Evolutionary conservation across 768 basidiomycete genomes (phyloP), one percentile per base, ranked within the genome.

Genomic region (Agrocybe praecox): DNA sequence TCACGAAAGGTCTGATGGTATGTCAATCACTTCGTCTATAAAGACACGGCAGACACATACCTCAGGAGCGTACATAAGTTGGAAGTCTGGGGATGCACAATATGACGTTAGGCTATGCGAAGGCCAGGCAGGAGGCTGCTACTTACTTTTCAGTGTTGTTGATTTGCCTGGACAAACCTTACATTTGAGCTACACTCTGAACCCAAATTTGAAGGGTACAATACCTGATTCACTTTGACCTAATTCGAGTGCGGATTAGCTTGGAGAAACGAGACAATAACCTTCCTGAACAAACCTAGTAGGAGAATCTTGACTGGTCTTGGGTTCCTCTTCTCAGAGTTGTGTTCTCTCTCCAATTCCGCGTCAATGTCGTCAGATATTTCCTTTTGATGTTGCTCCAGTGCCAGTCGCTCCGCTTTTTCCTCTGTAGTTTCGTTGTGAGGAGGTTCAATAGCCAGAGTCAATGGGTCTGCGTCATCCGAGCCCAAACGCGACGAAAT

Each of bases 191-290:
- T 46, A 53, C 11, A n/a, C 11, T 21, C 2, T 23, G n/a, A 1
- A 23, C 6, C 53, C 23, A 40, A 50, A n/a, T 34, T n/a, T 17
- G 53, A n/a, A 8, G 1, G 26, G 32, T 1, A 33, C 66, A 81
- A 52, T 72, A 90, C 89, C 89, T 55, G 88, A 90, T 78, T 92
- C 90, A 66, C 87, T 89, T 74, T 92, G 90, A 19, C 90, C 90
- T 87, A 19, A 6, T 22, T 46, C 26, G 19, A 34, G 14, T 24
- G 12, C 12, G 21, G n/a, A 33, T 50, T 24, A 52, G 45, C 21
- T 21, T 15, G 34, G 23, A 34, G 18, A 8, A 43, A 49, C 19
- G 4, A 23, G 22, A 14, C 14, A 23, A 9, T 10, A 40, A 42
- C 9, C 18, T 15, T 34, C 22, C 24, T 48, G 29, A 24, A 34